Evolutionary conservation across 2,329 filamentous ascomycete genomes (phyloP), one percentile per base, ranked within the genome.

Genomic region (Aspergillus amoenus): DNA sequence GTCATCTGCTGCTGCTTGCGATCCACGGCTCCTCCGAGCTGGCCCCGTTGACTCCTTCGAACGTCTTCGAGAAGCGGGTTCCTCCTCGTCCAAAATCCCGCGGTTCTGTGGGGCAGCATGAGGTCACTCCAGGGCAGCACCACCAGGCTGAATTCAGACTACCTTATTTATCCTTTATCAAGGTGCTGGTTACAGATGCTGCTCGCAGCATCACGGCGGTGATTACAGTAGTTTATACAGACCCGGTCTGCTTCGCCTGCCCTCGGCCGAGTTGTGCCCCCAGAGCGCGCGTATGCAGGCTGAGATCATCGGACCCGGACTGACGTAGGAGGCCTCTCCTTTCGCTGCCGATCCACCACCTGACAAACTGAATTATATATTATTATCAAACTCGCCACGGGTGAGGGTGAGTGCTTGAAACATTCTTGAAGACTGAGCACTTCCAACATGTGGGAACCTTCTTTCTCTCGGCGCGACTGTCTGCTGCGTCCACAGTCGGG

Each of bases 251-350:
- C 21, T 44, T 44, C 21, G 21, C 21, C 2, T 7, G 22, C 42
- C 15, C 27, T 44, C 27, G 21, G 13, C 21, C 32, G n/a, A 34
- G 12, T 42, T 48, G 12, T 44, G 22, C 42, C 18, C 18, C 60
- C 30, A 41, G 41, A 39, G 45, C 21, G 42, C 22, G 21, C 30
- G 55, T 58, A 63, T 64, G 63, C 61, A 58, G 43, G 57, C 52
- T 64, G 62, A 64, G 58, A 61, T 64, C 62, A 64, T 64, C 53
- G 61, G 9, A 30, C 27, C 27, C 27, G 27, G 27, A 30, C 42
- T 44, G 57, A 63, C 63, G 56, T 57, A 53, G 55, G 45, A 30
- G 27, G 27, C 27, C 27, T 52, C 52, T 49, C 42, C 18, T 55
- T 43, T 57, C 34, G 46, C 46, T 32, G 46, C 53, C 58, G 32